A percentile compares a stretch with the other conserved stretches of the same genome.
These are phyloP conservation scores for Penicillium salamii DNA, from an alignment of 495 filamentous ascomycete genomes.

Conservation along the genomic window DNA sequence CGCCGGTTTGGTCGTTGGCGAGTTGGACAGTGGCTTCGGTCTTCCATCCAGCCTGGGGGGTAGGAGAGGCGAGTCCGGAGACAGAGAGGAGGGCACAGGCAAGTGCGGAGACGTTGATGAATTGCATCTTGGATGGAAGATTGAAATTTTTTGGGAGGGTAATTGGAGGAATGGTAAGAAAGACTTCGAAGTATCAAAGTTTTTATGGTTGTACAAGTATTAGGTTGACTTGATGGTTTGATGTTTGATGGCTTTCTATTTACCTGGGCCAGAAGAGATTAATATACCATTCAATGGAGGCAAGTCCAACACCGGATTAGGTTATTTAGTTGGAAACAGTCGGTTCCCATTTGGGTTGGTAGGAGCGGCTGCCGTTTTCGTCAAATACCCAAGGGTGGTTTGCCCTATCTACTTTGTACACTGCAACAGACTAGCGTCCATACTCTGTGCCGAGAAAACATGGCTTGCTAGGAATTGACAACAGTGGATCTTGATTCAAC, in stretches of 20 bases:
- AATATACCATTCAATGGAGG: not conserved
- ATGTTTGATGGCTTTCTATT: too few species aligned
- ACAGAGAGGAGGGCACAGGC: conserved; percentile 14
- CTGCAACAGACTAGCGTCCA: too few species aligned
- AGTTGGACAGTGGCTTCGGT: conserved; percentile 18
- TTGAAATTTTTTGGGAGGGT: not conserved
- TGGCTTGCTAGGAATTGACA: too few species aligned
- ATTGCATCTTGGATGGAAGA: conserved; percentile 13
- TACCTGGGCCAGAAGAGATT: not conserved
- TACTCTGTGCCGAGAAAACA: too few species aligned
- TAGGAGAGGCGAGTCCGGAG: not conserved
- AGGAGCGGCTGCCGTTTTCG: not conserved
- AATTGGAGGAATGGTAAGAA: not conserved
- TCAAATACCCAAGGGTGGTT: not conserved
- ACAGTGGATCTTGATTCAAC: too few species aligned
- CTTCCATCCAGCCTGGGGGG: conserved; percentile 7
- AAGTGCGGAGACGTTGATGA: conserved; percentile 16
- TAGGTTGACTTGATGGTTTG: not conserved
- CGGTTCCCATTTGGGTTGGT: not conserved
- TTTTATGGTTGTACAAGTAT: not conserved
- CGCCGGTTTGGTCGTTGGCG: conserved; percentile 21
- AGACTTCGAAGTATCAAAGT: too few species aligned
- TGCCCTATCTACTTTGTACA: too few species aligned
- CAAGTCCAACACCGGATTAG: not conserved
- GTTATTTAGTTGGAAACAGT: not conserved